Percentiles rank a stretch among this genome's conserved stretches.
phyloP scores from a whole-genome alignment of 1,284 basidiomycete genomes.

The Austroboletus niveus region DNA sequence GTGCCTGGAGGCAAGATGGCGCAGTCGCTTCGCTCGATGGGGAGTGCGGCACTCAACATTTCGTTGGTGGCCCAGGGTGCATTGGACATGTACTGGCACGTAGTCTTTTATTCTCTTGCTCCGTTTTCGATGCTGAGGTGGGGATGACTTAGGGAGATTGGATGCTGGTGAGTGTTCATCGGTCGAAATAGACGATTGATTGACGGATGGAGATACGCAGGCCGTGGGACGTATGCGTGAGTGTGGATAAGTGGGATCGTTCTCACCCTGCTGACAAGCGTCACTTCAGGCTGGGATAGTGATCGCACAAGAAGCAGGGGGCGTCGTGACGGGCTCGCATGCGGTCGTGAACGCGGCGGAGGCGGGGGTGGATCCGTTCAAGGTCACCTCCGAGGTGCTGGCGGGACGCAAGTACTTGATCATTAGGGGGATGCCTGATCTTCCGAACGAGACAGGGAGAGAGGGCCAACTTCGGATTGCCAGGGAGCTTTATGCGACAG shows the following conservation, averaged over 20 bases:
- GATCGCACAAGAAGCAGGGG: constrained; percentile 89
- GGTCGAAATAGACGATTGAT: neutral
- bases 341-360: constrained; percentile 45
- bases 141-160: constrained; percentile 71
- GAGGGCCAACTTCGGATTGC: constrained; percentile 81
- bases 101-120: neutral
- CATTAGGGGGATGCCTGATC: constrained; percentile 64
- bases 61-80: constrained; percentile 82
- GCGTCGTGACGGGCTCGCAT: constrained; percentile 72
- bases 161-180: constrained; percentile 60
- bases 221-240: constrained; percentile 87
- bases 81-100: constrained; percentile 81
- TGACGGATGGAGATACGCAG: constrained; percentile 9
- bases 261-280: neutral
- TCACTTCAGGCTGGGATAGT: constrained; percentile 75
- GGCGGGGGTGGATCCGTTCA: constrained; percentile 38
- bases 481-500: constrained; percentile 80
- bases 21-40: constrained; percentile 81
- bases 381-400: constrained; percentile 69
- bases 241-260: constrained; percentile 19
- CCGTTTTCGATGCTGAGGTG: neutral
- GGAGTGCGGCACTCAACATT: constrained; percentile 86
- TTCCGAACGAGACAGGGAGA: constrained; percentile 56
- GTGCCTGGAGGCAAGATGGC: constrained; percentile 80
- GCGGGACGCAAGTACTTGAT: constrained; percentile 87